Percentiles rank a stretch among this genome's conserved stretches.
Conservation (phyloP, 1,139 yeast genomes). For the Kurtzmaniella quercitrusa region DNA sequence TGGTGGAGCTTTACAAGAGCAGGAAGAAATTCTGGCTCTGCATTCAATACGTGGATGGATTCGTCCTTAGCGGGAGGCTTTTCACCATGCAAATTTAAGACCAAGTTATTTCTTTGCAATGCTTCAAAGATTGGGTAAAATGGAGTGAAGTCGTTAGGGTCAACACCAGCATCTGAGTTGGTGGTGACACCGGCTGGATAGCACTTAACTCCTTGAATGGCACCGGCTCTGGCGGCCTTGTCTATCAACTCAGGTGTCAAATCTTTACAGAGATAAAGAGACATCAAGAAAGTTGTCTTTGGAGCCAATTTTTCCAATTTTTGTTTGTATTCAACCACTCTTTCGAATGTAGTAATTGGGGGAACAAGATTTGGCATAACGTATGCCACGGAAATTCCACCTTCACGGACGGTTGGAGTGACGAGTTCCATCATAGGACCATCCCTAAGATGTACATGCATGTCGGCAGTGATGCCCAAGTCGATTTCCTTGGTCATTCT, state of each 20-base stretch:
- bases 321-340: slow-evolving; percentile 66
- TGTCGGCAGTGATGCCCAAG: slow-evolving; percentile 85
- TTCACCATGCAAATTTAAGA: slow-evolving; percentile 92
- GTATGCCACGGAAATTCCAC: slow-evolving; percentile 88
- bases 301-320: slow-evolving; percentile 69
- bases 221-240: slow-evolving; percentile 69
- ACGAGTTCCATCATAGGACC: slow-evolving; percentile 89
- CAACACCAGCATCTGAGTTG: slow-evolving; percentile 89
- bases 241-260: slow-evolving; percentile 82
- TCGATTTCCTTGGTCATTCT: slow-evolving; percentile 34
- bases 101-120: slow-evolving; percentile 72
- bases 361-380: slow-evolving; percentile 97
- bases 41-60: slow-evolving; percentile 81
- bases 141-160: slow-evolving; percentile 80
- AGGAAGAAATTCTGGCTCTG: slow-evolving; percentile 92
- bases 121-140: slow-evolving; percentile 89
- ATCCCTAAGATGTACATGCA: slow-evolving; percentile 94
- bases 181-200: slow-evolving; percentile 99
- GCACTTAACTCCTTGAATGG: slow-evolving; percentile 83
- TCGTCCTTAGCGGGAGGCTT: slow-evolving; percentile 65
- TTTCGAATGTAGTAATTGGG: slow-evolving; percentile 78
- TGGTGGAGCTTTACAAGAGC: slow-evolving; percentile 72
- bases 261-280: slow-evolving; percentile 72
- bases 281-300: slow-evolving; percentile 83
- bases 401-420: slow-evolving; percentile 83